These are phyloP conservation scores for Laguncularia racemosa DNA, from an alignment of 345 rosid genomes.

Conservation along the genomic window DNA sequence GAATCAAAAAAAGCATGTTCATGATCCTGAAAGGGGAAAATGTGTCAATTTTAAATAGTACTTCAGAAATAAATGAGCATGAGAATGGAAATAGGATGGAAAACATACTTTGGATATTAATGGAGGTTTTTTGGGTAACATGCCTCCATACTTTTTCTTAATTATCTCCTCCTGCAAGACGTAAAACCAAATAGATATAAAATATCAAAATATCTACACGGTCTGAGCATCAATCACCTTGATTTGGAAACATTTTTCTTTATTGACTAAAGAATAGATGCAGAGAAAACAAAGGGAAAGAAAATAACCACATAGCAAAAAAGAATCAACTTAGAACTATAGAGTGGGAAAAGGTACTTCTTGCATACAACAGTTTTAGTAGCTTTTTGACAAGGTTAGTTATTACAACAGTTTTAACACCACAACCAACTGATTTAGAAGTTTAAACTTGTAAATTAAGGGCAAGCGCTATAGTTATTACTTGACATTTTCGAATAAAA, in stretches of 20 bases:
- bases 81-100: background rate
- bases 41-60: conserved; percentile 4
- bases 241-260: no score
- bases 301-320: background rate
- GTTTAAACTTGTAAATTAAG: no score
- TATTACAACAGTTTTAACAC: no score
- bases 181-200: background rate
- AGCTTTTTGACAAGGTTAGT: no score
- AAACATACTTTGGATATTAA: conserved; percentile 62
- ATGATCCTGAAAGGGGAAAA: conserved; percentile 48
- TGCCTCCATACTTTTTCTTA: conserved; percentile 69
- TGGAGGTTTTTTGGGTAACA: conserved; percentile 61
- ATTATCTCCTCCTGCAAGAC: conserved; percentile 48
- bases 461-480: no score
- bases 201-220: background rate
- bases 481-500: no score
- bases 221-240: background rate
- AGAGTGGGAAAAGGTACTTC: background rate
- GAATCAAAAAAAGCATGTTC: conserved; percentile 88
- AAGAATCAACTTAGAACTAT: background rate
- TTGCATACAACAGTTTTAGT: background rate
- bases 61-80: background rate
- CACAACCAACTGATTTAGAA: no score
- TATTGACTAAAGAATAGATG: background rate
- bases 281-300: background rate